Evolutionary conservation across 306 rosid genomes (phyloP), one percentile per base, ranked within the genome.

Genomic region (Vigna mungo): DNA sequence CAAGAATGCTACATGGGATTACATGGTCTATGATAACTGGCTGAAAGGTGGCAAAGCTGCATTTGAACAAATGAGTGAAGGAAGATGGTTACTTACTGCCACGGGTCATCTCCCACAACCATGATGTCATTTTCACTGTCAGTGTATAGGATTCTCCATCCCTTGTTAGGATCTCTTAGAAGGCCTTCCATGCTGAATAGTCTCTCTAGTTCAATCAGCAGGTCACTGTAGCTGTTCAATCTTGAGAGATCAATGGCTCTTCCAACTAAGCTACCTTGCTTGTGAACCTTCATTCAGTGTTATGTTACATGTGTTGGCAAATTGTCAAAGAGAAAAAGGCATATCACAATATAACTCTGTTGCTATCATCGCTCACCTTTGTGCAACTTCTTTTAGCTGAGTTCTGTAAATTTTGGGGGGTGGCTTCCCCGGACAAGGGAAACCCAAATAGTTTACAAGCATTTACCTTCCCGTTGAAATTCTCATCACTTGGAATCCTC

Each of bases 241-340:
- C 88, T 89, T 23, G 96, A 89, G 84, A 94, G 98, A 85, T 94
- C 98, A 77, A 94, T 84, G 78, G 98, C 96, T 89, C 98, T 90
- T 83, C 97, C 98, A 16, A 92, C 98, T 77, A 92, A 82, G 88
- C 96, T 94, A 81, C 97, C 97, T 89, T 94, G 98, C 91, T 94
- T 92, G 95, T 94, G 98, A 90, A 94, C 98, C 98, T 94, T 92
- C 96, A 87, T 79, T 85, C 80, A 85, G 74, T 54, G 82, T 67
- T 66, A 86, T 84, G 81, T 64, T 77, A 87, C 79, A 78, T 78
- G 79, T 90, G 86, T 84, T 66, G 84, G 82, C 86, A 88, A 88
- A 79, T 60, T 73, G 78, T 85, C 84, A 80, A 85, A 80, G 82
- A 82, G 81, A 84, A 82, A 86, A 80, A 81, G 56, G 83, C 82